These are phyloP conservation scores for Neohortaea acidophila DNA, from an alignment of 495 filamentous ascomycete genomes.

Conservation along the genomic window DNA sequence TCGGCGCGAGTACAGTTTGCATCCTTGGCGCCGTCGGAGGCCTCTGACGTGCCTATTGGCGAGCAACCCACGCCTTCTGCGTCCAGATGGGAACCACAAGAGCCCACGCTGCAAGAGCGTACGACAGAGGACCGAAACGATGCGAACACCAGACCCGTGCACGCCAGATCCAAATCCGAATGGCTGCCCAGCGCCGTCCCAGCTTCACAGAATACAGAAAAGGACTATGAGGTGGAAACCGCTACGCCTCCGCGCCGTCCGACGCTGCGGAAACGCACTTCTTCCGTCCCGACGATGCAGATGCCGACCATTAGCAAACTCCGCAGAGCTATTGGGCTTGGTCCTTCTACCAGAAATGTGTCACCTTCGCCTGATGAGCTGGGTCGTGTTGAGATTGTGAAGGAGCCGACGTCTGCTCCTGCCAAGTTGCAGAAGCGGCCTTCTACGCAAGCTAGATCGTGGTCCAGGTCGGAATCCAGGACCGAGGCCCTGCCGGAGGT, in stretches of 20 bases:
- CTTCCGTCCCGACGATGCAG: conserved; percentile 42
- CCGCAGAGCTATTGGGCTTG: conserved; percentile 31
- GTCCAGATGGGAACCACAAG: conserved; percentile 25
- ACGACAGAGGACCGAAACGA: neutral
- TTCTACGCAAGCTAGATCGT: conserved; percentile 1
- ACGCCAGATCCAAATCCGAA: conserved; percentile 5
- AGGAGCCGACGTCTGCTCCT: conserved; percentile 23
- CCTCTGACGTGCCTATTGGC: conserved; percentile 62
- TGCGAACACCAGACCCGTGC: conserved; percentile 5
- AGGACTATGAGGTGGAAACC: conserved; percentile 21
- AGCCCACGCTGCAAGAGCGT: too few relatives aligned
- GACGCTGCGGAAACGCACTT: conserved; percentile 31
- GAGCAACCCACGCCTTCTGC: conserved; percentile 36
- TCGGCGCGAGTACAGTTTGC: too few relatives aligned
- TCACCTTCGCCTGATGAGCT: neutral
- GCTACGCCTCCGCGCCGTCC: conserved; percentile 10
- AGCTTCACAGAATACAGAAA: conserved; percentile 11
- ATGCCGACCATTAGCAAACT: conserved; percentile 45
- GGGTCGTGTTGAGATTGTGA: neutral
- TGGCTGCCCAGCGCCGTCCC: neutral
- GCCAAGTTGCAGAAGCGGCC: conserved; percentile 24
- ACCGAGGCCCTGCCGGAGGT: neutral
- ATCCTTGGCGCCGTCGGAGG: conserved; percentile 39
- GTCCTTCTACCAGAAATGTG: conserved; percentile 17
- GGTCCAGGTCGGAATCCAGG: neutral